Conservation (phyloP, 2,329 filamentous ascomycete species). For the Clarireedia hainanense region DNA sequence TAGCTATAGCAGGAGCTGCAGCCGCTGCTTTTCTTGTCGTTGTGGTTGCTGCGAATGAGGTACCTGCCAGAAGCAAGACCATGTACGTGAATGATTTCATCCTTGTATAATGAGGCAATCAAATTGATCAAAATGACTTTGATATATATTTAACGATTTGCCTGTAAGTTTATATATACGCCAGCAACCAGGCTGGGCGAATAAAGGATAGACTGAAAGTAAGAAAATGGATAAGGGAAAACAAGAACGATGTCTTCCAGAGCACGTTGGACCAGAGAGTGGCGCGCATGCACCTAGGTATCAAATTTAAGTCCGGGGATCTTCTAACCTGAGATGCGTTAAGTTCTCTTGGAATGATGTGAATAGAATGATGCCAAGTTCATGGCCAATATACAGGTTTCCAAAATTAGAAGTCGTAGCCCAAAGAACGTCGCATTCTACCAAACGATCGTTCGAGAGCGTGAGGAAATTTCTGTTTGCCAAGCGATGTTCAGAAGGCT, state of each 20-base stretch:
- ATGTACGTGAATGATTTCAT: constrained; percentile 1
- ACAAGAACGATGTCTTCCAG: neutral
- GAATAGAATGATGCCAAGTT: constrained; percentile 2
- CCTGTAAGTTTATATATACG: neutral
- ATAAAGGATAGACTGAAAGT: neutral
- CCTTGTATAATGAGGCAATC: neutral
- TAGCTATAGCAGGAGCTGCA: neutral
- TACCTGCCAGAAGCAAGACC: neutral
- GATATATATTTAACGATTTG: neutral
- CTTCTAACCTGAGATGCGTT: neutral
- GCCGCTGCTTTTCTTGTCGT: neutral
- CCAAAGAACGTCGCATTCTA: neutral
- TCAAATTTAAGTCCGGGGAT: neutral
- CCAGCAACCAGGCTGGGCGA: constrained; percentile 3
- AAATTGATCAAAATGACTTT: neutral
- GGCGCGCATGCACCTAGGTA: neutral
- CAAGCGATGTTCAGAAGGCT: neutral
- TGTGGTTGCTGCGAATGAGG: neutral
- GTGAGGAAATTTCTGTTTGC: neutral
- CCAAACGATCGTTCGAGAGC: neutral
- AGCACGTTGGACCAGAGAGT: neutral
- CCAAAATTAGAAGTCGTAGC: neutral
- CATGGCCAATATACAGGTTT: neutral
- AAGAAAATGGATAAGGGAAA: neutral
- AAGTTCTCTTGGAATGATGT: neutral